Evolutionary conservation across 768 basidiomycete genomes (phyloP), one percentile per base, ranked within the genome.

Genomic region (Brasilioporus rufonigricans): DNA sequence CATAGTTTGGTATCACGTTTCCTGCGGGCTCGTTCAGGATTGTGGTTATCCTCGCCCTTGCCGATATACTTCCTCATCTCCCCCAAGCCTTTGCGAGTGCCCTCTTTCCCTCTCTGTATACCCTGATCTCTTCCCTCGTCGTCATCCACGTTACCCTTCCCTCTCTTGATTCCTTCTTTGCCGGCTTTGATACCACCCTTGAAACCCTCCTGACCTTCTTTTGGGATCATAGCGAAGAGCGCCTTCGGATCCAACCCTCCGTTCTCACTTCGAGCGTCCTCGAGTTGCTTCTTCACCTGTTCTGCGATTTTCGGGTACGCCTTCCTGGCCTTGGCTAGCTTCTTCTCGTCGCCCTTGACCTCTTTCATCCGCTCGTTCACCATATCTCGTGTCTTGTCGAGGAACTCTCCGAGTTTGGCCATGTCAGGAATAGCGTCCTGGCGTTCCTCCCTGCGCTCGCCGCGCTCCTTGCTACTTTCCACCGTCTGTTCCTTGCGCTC

Each of bases 1-100:
- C 53, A 70, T 10, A 70, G 45, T 43, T 70, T 70, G 8, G 68
- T 57, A 18, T 56, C 52, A 12, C 48, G 57, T 49, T 65, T 69
- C 50, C 13, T 56, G 5, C 8, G 18, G 2, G 50, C 23, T 33
- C 59, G 51, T 36, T 67, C 55, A 13, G 53, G 49, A 23, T 51
- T 27, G 19, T 60, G 46, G 1, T 31, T 47, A 53, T 63, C 53
- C 19, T 48, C 60, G 11, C 36, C 40, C 36, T 59, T 56, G 12
- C 18, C 26, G 14, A 32, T 31, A 38, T 29, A 4, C 26, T 56
- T 58, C 44, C 36, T 46, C 61, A 45, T 48, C 40, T 60, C 53
- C 8, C 65, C 56, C 41, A 55, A 48, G 10, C 56, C 61, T 43
- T 36, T 55, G 24, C 43, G 47, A 29, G 6, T 39, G 14, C 58